Conservation (phyloP, 345 rosid species). For the Lepidium sativum region DNA sequence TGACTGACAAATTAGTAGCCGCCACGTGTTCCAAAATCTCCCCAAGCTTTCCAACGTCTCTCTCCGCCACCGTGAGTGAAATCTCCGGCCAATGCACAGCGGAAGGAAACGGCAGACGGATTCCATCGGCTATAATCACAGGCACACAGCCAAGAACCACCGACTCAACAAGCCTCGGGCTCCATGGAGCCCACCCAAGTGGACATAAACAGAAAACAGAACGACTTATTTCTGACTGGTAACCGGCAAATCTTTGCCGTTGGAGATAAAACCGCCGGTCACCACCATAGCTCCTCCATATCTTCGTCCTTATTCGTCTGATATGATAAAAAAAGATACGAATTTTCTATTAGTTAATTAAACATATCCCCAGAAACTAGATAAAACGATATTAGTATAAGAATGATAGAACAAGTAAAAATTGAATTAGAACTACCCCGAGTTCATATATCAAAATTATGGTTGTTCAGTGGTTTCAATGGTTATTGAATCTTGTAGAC, state of each 20-base stretch:
- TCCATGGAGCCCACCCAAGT: constrained; percentile 99
- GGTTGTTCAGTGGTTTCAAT: no score
- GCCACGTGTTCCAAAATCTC: constrained; percentile 69
- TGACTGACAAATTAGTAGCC: constrained; percentile 53
- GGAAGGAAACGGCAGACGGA: constrained; percentile 66
- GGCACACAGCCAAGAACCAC: constrained; percentile 83
- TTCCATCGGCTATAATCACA: constrained; percentile 80
- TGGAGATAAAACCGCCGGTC: constrained; percentile 73
- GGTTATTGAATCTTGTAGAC: no score
- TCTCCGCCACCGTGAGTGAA: constrained; percentile 76
- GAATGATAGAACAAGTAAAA: no score
- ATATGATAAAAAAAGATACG: not conserved
- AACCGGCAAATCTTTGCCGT: constrained; percentile 65
- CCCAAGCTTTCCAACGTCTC: constrained; percentile 56
- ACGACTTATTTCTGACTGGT: constrained; percentile 75
- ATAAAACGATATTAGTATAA: no score
- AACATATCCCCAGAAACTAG: no score
- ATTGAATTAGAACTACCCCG: no score
- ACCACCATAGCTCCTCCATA: constrained; percentile 58
- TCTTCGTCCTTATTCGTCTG: constrained; percentile 72
- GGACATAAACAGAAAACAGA: constrained; percentile 88
- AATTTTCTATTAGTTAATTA: no score
- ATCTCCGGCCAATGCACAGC: constrained; percentile 66
- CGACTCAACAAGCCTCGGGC: constrained; percentile 87
- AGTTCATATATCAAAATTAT: no score